Base-by-base conservation (phyloP, 2,329 filamentous ascomycete species). In the Emydomyces testavorans region DNA sequence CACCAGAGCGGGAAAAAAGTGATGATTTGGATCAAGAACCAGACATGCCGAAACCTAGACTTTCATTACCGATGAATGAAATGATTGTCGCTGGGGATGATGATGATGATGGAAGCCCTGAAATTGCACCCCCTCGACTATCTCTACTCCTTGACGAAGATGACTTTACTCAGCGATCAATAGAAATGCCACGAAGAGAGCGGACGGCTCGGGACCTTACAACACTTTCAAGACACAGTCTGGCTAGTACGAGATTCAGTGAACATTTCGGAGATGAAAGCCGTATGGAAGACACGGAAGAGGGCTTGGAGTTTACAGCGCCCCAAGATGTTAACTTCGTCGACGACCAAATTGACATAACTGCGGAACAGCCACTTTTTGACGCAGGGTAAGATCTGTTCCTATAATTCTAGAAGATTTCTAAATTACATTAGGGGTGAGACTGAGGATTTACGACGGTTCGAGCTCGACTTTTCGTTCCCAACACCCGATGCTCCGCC, bases 211-310 rank as follows among this genome's bases (percentile, higher is more conserved):
- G 63, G 29, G 65, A 68, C 28, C 60, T 56, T 18, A 58, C 60
- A 31, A 61, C 64, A 23, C 44, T 70, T 13, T 69, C 66, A 10
- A 66, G 67, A 50, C 66, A 69, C 50, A 70, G 72, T 50, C 64
- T 66, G 45, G 65, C 62, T 10, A 64, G 60, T 42, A 58, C 62
- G 18, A 60, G 68, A 16, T 58, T 74, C 40, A 76, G 72, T 54
- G 74, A 75, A 50, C 64, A 70, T 48, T 76, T 76, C 54, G 71
- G 63, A 1, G 72, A 73, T 47, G 52, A 70, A 39, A 70, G 67
- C 15, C 64, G 68, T 47, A 51, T 72, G 6, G 71, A 72, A 45
- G 67, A 68, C 10, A 68, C 63, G 1, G 69, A 53, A 11, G 65
- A 69, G 24, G 57, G 49, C 16, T 62, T 56, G 11, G 70, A 71